Base-by-base conservation (phyloP, 176 grass and related monocot species). In the Carex myosuroides region DNA sequence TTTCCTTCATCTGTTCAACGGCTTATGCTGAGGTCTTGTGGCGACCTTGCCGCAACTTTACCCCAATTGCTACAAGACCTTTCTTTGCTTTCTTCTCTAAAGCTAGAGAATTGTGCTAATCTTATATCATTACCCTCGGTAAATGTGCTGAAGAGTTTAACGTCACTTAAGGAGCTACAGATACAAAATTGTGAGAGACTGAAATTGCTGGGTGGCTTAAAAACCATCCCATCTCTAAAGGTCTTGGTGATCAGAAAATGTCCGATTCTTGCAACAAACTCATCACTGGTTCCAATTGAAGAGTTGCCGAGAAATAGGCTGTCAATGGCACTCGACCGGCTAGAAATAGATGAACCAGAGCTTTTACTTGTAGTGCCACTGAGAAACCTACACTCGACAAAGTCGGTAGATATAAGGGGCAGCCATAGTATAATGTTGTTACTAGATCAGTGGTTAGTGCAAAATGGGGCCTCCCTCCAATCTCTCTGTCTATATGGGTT, bases 171-270 rank as follows among this genome's bases (percentile, higher is more conserved):
- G 53, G 13, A 64, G 5, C 17, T 81, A 11, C 18, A 22, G 22
- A 65, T 81, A 26, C 30, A 35, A 46, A 46, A 52, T 81, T 81
- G 79, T 18, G 0, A 3, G 12, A 11, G 37, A 18, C 32, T 81
- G 35, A 65, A 81, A 75, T 75, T 20, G 18, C 70, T 75, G 6
- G 70, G 70, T 54, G 71, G 46, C 55, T 75, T 75, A 54, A 46
- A 75, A 75, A 46, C 71, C 46, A 54, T 54, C 11, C 0, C 3
- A 75, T 53, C 71, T 46, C 13, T 75, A 13, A 75, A 75, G 10
- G 3, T 26, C 21, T 53, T 75, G 0, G 0, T 29, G 46, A 75
- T 75, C 10, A 75, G 12, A 54, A 1, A 21, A 75, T 75, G 71
- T 16, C 46, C 46, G 8, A 29, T 30, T 46, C 71, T 75, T 44